Percentiles rank a stretch among this genome's conserved stretches.
phyloP scores from a whole-genome alignment of 148 eudicot species.

The Vaccinium myrtillus region DNA sequence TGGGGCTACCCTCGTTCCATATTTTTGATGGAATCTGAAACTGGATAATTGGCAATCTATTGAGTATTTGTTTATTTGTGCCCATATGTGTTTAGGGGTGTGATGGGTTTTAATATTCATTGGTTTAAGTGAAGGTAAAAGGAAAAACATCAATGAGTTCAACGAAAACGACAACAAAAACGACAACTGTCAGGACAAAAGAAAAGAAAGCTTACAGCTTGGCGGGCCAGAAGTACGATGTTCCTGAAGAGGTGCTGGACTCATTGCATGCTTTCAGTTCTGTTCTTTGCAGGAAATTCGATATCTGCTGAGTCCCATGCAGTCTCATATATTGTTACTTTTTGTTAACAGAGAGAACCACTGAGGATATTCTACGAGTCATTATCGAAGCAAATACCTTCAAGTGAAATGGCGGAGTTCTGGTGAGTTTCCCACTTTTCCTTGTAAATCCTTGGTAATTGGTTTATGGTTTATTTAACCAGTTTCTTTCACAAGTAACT shows the following conservation, averaged over 20 bases:
- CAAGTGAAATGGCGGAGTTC: constrained; percentile 97
- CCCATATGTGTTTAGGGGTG: not conserved
- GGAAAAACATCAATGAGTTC: constrained; percentile 40
- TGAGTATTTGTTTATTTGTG: not conserved
- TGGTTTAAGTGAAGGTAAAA: constrained; percentile 51
- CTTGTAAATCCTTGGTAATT: not conserved
- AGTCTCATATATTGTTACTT: constrained; percentile 4
- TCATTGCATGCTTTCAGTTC: not conserved
- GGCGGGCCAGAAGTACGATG: constrained; percentile 87
- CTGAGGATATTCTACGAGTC: constrained; percentile 90
- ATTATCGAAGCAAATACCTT: constrained; percentile 77
- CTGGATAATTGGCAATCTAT: not conserved
- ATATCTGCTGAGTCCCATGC: not conserved
- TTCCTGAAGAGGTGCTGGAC: constrained; percentile 82
- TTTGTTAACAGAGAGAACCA: constrained; percentile 73
- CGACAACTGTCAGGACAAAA: constrained; percentile 44
- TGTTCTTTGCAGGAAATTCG: not conserved
- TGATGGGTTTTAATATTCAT: constrained; percentile 17
- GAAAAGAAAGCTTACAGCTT: constrained; percentile 82
- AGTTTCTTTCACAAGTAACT: not conserved
- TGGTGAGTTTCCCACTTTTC: constrained; percentile 51
- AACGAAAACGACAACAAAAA: constrained; percentile 41
- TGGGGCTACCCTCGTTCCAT: not conserved
- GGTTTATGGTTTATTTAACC: not conserved
- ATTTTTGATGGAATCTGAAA: not conserved